Evolutionary conservation across 106 monocot species (phyloP), one percentile per base, ranked within the genome.

Genomic region (Iris macrosiphon): DNA sequence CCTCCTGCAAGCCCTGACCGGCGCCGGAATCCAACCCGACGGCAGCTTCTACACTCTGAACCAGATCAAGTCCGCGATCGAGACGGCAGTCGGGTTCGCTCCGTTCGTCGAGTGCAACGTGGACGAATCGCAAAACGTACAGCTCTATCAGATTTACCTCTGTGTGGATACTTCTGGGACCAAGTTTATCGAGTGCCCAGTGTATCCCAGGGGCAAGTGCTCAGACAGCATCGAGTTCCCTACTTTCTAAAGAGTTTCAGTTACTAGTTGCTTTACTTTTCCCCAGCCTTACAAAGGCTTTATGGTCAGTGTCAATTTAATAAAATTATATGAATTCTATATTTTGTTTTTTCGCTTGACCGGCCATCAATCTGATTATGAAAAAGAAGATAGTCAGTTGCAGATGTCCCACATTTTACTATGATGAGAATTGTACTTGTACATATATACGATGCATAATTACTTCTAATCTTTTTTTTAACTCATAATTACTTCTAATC

Each of bases 41-140:
- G 74, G 45, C 1, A 33, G 52, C 3, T 27, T 18, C 7, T 81
- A 81, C 54, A 47, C 16, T 16, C 5, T 71, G 16, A 27, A 38
- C 16, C 50, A 45, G 52, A 74, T 78, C 26, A 62, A 33, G 8
- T 45, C 55, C 4, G 74, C 78, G 8, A 78, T 78, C 57, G 32
- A 6, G 0, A 6, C 29, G 0, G 69, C 54, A 3, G 63, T 53
- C 3, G 83, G 83, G 0, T 63, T 31, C 52, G 39, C 41, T 0
- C 78, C 83, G 0, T 45, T 70, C 45, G 48, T 78, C 0, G 66
- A 83, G 29, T 83, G 83, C 74, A 83, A 78, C 18, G 57, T n/a
- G 23, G 74, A 78, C 43, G 65, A 31, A 24, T 43, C 23, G 0
- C 60, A 74, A 22, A 73, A 70, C 33, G 54, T 17, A 13, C 74